Evolutionary conservation across 2,329 filamentous ascomycete species (phyloP).

Genomic region (Cladophialophora yegresii): DNA sequence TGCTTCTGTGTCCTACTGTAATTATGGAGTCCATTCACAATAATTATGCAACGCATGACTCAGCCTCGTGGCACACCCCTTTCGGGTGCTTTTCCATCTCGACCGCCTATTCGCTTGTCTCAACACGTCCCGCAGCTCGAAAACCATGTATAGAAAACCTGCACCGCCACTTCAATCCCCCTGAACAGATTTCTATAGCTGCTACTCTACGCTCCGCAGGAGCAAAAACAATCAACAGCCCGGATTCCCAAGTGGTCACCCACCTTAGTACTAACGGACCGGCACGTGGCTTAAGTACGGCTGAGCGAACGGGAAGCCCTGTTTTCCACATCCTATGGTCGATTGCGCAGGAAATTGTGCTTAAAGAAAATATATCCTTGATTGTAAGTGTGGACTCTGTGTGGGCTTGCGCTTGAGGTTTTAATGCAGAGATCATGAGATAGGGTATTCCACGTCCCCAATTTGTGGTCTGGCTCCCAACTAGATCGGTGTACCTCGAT

Average conservation of each 20-base stretch:
- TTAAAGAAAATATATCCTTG: neutral
- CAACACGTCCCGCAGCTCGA: neutral
- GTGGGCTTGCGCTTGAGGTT: neutral
- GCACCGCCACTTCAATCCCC: neutral
- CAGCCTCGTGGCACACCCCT: neutral
- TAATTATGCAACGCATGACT: neutral
- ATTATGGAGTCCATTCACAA: no score
- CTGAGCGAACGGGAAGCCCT: neutral
- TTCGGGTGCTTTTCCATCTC: neutral
- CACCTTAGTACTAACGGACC: neutral
- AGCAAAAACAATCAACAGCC: neutral
- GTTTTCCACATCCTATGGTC: neutral
- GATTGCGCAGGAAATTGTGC: neutral
- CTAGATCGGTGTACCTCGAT: neutral
- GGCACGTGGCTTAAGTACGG: neutral
- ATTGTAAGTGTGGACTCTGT: neutral
- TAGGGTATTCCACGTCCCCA: neutral
- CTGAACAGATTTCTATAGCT: neutral
- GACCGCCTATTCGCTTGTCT: neutral
- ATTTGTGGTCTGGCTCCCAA: neutral
- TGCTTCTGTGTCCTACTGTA: no score
- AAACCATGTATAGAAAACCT: neutral
- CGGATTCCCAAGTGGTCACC: neutral
- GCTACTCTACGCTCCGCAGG: no score
- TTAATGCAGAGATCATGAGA: neutral